Base-by-base conservation (phyloP, 2,329 filamentous ascomycete genomes). In the Dothidotthia symphoricarpi region DNA sequence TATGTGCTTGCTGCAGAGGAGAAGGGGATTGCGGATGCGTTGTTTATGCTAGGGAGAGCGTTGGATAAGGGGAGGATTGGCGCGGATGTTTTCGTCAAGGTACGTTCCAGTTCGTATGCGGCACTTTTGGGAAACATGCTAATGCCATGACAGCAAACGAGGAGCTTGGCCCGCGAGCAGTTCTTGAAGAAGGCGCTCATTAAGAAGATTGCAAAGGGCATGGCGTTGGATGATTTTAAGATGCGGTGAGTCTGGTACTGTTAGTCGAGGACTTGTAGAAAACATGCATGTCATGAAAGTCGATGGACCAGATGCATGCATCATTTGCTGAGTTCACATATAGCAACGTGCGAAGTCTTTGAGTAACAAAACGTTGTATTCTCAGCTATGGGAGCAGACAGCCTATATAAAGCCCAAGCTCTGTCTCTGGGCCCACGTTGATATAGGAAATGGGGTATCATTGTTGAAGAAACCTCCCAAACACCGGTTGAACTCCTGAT, bases 1-100 rank as follows among this genome's bases (percentile, higher is more conserved):
- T 98, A 97, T 67, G 82, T 83, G 31, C 74, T 94, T 2, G 87
- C 90, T 17, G 88, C 89, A 1, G 93, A 98, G 62, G 91, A 96
- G 69, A 78, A 85, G 50, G 89, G 86, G 3, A 78, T 95, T 31
- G 85, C 85, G 22, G 91, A 96, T 63, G 86, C 88, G 3, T 81
- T 97, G 47, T 95, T 93, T 59, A 83, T 89, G 46, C 72, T 94
- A 11, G 85, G 85, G 1, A 73, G 83, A 39, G 87, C 83, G 1
- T 76, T 91, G 14, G 86, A 91, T 64, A 75, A 76, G 35, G 87
- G 87, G 3, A 74, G 85, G 36, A 77, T 93, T 16, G 76, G 77
- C 9, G 78, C 84, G 4, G 76, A 80, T n/a, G 81, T 85, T 0
- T 93, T 91, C 70, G 81, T 87, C 16, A 86, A 85, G 73, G 84